These are phyloP conservation scores for Aphanomyces cochlioides DNA, from an alignment of 352 stramenopile species.

Conservation along the genomic window DNA sequence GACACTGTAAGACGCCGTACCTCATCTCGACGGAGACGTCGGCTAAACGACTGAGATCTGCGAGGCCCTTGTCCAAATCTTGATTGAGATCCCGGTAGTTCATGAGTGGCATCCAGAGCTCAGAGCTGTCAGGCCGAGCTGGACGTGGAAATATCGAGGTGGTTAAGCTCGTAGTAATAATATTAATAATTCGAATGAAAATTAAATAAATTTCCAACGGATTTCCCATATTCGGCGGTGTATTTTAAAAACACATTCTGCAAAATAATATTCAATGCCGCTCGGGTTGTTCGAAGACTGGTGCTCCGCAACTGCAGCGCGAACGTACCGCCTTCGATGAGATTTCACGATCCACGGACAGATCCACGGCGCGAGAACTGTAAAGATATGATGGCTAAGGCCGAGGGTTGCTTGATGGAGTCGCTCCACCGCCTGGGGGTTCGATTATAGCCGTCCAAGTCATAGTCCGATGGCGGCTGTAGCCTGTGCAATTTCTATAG, in stretches of 20 bases:
- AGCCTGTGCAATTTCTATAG: no score
- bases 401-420: no score
- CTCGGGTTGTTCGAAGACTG: not conserved
- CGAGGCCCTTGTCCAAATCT: conserved; percentile 16
- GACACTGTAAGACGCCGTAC: not conserved
- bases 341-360: no score
- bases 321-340: no score
- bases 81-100: conserved; percentile 16
- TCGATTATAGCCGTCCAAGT: no score
- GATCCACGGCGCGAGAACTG: no score
- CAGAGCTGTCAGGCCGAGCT: not conserved
- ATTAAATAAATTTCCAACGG: not conserved
- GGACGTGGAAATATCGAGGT: not conserved
- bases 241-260: not conserved
- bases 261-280: conserved; percentile 15
- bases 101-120: conserved; percentile 19
- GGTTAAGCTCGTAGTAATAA: not conserved
- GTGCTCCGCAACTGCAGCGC: not conserved
- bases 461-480: no score
- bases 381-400: no score
- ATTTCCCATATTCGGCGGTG: not conserved
- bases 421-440: no score
- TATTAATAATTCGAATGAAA: not conserved
- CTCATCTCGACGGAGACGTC: conserved; percentile 21
- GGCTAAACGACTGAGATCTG: conserved; percentile 9